A percentile compares a stretch with the other conserved stretches of the same genome.
These are phyloP conservation scores for Aureobasidium zeae DNA, from an alignment of 2,329 filamentous ascomycete genomes.

Conservation along the genomic window DNA sequence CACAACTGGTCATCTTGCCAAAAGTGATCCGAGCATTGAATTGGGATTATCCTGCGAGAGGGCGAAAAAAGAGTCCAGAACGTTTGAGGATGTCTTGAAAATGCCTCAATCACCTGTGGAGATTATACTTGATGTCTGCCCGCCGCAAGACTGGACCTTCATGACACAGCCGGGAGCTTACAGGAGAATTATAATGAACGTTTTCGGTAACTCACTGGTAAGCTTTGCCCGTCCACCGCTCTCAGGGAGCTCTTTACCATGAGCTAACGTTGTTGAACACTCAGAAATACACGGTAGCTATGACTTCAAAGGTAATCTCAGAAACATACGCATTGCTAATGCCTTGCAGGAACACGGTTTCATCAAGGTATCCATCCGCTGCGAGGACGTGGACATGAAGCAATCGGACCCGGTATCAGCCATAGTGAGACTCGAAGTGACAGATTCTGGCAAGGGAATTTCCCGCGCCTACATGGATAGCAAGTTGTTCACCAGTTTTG, in stretches of 20 bases:
- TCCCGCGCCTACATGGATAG: conserved; percentile 17
- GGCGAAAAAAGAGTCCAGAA: conserved; percentile 13
- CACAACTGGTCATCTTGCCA: conserved; percentile 41
- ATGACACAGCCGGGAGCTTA: conserved; percentile 35
- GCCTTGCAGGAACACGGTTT: conserved; percentile 24
- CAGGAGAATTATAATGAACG: conserved; percentile 36
- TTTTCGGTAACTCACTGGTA: conserved; percentile 36
- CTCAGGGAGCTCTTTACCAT: too few relatives aligned
- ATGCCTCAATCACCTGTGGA: conserved; percentile 32
- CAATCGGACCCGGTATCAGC: neutral
- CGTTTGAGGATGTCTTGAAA: conserved; percentile 20
- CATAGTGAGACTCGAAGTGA: conserved; percentile 6
- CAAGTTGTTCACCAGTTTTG: conserved; percentile 19
- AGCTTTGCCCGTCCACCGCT: neutral
- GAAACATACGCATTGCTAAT: neutral
- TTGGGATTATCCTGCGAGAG: neutral
- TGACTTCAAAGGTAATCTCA: neutral
- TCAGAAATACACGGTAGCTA: conserved; percentile 30
- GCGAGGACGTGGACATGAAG: conserved; percentile 19
- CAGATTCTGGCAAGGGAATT: conserved; percentile 20
- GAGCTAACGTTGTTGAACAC: neutral
- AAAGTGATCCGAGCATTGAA: conserved; percentile 18
- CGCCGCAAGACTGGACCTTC: conserved; percentile 33
- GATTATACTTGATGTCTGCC: conserved; percentile 32
- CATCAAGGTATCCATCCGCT: conserved; percentile 26